Evolutionary conservation across 345 rosid genomes (phyloP), one percentile per base, ranked within the genome.

Genomic region (Noccaea bulbosa): DNA sequence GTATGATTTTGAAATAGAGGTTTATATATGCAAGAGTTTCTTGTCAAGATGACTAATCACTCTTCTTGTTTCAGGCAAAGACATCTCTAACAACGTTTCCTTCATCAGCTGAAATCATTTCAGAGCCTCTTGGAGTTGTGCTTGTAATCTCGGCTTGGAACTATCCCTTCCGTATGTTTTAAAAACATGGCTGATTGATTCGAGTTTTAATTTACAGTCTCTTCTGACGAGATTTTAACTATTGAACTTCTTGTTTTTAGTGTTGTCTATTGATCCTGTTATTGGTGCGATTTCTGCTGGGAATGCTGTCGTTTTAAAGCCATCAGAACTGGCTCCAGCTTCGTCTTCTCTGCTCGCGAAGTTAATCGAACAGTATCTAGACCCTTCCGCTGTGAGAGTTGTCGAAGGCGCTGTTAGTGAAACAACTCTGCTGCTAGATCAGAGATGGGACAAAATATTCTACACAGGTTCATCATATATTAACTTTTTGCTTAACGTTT

Each of bases 221-320:
- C 30, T 34, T 65, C 12, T 65, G 11, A 59, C 53, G 14, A 45
- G 34, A 32, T 35, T 60, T 60, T 53, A 5, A 43, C 11, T 51
- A n/a, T 52, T 27, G 30, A 27, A 27, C 30, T 48, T 35, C 30
- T 53, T 10, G 32, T 48, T 45, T 45, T 73, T 35, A 92, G 99
- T 87, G 79, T 40, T 95, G 81, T 87, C 96, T 69, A 87, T 95
- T 48, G 97, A 95, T 82, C 99, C 99, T 11, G 78, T 92, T 11
- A 76, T 95, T 55, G 99, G 98, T 77, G 99, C 98, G 40, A 90
- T 95, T 71, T 92, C 91, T 22, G 96, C 99, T 39, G 99, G 99
- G 53, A 90, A 92, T 85, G 83, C 93, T 43, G 67, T 88, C 61
- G 96, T 90, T 53, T 65, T 95, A 69, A 95, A 95, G 81, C 99